A percentile compares a stretch with the other conserved stretches of the same genome.
Conservation (phyloP, 805 yeast genomes). For the Myxozyma melibiosi region DNA sequence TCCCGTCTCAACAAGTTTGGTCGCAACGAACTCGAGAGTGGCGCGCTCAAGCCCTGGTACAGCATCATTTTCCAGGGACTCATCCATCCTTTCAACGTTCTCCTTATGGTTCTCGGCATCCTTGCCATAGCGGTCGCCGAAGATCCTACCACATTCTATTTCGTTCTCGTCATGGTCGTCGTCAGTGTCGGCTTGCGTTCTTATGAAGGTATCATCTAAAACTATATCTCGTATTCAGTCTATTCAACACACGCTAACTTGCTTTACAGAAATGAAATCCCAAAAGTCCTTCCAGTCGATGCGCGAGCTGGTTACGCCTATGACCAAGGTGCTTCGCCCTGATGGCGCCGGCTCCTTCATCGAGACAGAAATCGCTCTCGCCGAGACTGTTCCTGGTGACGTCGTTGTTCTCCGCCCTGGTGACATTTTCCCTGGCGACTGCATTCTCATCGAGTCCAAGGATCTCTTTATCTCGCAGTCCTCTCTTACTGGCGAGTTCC, state of each 20-base stretch:
- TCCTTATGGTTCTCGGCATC: constrained; percentile 31
- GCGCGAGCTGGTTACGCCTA: constrained; percentile 31
- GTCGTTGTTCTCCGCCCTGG: constrained; percentile 83
- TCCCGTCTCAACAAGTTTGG: constrained; percentile 23
- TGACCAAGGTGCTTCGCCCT: constrained; percentile 30
- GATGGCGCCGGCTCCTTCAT: constrained; percentile 21
- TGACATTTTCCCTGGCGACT: constrained; percentile 89
- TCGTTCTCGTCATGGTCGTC: constrained; percentile 32
- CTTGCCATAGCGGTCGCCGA: constrained; percentile 32
- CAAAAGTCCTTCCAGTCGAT: constrained; percentile 32
- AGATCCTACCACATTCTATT: constrained; percentile 32
- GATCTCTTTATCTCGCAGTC: constrained; percentile 87
- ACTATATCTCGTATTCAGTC: not conserved
- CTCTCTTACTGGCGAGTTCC: constrained; percentile 84
- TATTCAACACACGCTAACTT: not conserved
- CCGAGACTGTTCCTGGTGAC: constrained; percentile 87
- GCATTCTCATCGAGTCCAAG: constrained; percentile 66
- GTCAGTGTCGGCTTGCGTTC: constrained; percentile 31
- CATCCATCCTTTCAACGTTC: constrained; percentile 31
- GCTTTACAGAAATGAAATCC: constrained; percentile 25
- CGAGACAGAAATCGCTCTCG: constrained; percentile 55
- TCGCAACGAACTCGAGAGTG: constrained; percentile 28
- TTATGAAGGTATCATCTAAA: constrained; percentile 20
- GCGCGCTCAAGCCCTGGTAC: constrained; percentile 31
- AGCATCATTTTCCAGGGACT: constrained; percentile 24